Conservation (phyloP, 2,329 filamentous ascomycete genomes). For the Venturia asperata region DNA sequence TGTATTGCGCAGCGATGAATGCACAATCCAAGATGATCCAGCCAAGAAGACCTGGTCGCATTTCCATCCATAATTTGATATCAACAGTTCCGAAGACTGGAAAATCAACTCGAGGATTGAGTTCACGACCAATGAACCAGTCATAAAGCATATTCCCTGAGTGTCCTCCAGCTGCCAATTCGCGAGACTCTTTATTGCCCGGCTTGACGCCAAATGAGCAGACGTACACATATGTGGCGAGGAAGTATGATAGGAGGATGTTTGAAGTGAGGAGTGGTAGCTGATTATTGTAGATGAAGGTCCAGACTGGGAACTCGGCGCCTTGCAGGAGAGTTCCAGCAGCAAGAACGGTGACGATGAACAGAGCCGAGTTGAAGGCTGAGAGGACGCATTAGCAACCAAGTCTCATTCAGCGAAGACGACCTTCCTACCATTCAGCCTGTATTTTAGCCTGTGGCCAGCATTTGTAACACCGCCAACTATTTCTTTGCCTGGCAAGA, state of each 20-base stretch:
- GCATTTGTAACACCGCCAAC: conserved; percentile 63
- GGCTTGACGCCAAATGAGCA: conserved; percentile 72
- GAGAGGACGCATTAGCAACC: conserved; percentile 20
- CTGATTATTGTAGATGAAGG: conserved; percentile 87
- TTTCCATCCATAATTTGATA: conserved; percentile 82
- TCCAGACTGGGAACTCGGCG: conserved; percentile 80
- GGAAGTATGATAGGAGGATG: conserved; percentile 63
- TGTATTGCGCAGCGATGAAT: conserved; percentile 82
- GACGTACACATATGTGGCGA: conserved; percentile 74
- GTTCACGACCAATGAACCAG: conserved; percentile 92
- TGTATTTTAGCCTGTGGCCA: conserved; percentile 72
- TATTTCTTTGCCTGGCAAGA: conserved; percentile 66
- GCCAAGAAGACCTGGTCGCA: conserved; percentile 84
- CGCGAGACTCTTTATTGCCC: conserved; percentile 62
- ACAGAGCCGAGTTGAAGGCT: conserved; percentile 70
- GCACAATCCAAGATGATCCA: conserved; percentile 82
- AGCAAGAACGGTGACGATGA: conserved; percentile 63
- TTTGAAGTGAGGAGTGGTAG: conserved; percentile 78
- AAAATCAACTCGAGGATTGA: conserved; percentile 77
- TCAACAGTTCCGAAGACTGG: conserved; percentile 80
- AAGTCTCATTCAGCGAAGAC: background rate
- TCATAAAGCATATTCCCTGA: conserved; percentile 85
- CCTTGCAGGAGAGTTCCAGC: conserved; percentile 72
- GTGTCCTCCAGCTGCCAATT: conserved; percentile 74
- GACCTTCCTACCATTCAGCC: conserved; percentile 51